A percentile compares a stretch with the other conserved stretches of the same genome.
Evolutionary conservation across 148 eudicot species (phyloP).

Genomic region (Vaccinium darrowii): DNA sequence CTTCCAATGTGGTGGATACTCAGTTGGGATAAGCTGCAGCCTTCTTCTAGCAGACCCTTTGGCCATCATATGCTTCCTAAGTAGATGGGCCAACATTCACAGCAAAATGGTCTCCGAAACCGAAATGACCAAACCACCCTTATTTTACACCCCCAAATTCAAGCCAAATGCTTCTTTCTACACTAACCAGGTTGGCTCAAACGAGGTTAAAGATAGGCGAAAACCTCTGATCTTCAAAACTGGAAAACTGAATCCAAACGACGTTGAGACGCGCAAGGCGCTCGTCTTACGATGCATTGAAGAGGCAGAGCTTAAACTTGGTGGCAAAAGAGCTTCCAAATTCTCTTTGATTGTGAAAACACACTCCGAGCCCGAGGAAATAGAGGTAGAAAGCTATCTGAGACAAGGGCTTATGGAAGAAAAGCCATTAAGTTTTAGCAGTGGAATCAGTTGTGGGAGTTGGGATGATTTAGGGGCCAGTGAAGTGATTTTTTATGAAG

Average conservation of each 20-base stretch:
- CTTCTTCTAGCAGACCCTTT: constrained; percentile 47
- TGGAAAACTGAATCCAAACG: background rate
- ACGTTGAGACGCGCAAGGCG: constrained; percentile 16
- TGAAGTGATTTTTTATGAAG: constrained; percentile 24
- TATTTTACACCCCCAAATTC: constrained; percentile 31
- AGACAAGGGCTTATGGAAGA: constrained; percentile 15
- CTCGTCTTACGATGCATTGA: constrained; percentile 29
- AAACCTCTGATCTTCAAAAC: constrained; percentile 32
- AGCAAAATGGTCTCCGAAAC: constrained; percentile 13
- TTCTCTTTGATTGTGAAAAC: constrained; percentile 26
- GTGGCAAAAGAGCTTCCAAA: constrained; percentile 23
- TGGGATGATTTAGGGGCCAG: constrained; percentile 39
- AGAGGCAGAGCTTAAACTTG: constrained; percentile 28
- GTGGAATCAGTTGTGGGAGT: constrained; percentile 14
- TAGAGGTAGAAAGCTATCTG: constrained; percentile 17
- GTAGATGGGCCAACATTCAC: constrained; percentile 46
- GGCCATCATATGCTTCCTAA: constrained; percentile 32
- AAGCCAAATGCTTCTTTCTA: constrained; percentile 6
- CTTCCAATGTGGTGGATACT: constrained; percentile 51
- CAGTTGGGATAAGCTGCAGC: constrained; percentile 55
- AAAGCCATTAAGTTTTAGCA: background rate
- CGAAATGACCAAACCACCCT: constrained; percentile 23
- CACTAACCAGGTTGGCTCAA: constrained; percentile 1
- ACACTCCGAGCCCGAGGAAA: constrained; percentile 14
- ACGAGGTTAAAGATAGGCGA: background rate